Evolutionary conservation across 2,329 filamentous ascomycete species (phyloP).

Genomic region (Lecanosticta acicola): DNA sequence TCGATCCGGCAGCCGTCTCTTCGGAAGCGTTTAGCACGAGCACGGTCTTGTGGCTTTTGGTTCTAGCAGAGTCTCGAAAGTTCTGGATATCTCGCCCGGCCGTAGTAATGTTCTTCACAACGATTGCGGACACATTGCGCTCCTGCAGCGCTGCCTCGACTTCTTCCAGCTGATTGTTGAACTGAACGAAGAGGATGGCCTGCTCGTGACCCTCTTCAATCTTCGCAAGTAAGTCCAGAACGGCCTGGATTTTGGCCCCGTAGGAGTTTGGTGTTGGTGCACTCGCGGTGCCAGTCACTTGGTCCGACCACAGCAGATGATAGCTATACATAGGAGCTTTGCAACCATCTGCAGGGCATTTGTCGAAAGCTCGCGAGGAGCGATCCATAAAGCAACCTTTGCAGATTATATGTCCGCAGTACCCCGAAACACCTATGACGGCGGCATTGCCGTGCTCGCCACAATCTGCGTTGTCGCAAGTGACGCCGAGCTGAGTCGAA

Average conservation of each 20-base stretch:
- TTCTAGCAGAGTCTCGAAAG: conserved; percentile 18
- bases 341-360: conserved; percentile 41
- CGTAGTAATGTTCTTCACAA: conserved; percentile 30
- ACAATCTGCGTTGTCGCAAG: conserved; percentile 11
- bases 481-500: neutral
- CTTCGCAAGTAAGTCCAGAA: conserved; percentile 41
- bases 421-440: conserved; percentile 36
- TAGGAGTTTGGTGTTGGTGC: conserved; percentile 18
- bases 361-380: conserved; percentile 23
- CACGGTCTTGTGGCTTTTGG: conserved; percentile 38
- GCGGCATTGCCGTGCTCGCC: neutral
- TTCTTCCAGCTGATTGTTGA: conserved; percentile 39
- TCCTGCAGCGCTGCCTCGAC: conserved; percentile 32
- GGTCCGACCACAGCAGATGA: conserved; percentile 38
- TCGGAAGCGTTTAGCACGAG: conserved; percentile 54
- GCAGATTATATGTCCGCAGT: conserved; percentile 52
- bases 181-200: conserved; percentile 54
- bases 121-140: conserved; percentile 31
- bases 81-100: conserved; percentile 18
- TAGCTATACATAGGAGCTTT: conserved; percentile 34
- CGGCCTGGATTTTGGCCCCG: conserved; percentile 46
- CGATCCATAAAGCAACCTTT: conserved; percentile 32
- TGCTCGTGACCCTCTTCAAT: conserved; percentile 42
- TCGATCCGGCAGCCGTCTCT: conserved; percentile 55
- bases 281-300: conserved; percentile 36